phyloP scores from a whole-genome alignment of 805 yeast species.

The Sugiyamaella boreocaroliniensis region DNA sequence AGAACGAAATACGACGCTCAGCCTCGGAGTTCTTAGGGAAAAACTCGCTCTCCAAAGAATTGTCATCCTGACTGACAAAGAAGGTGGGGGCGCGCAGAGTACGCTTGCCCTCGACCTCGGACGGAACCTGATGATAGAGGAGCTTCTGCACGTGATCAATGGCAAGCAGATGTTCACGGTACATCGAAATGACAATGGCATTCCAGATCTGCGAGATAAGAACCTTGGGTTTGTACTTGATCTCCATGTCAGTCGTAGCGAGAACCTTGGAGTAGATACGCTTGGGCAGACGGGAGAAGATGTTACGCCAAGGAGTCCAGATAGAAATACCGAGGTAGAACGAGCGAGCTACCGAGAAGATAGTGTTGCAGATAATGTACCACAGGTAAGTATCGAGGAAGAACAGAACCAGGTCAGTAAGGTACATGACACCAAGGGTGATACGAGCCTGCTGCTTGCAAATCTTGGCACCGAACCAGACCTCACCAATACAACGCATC shows the following conservation, averaged over 20 bases:
- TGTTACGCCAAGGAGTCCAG: constrained; percentile 99
- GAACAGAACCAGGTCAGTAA: constrained; percentile 89
- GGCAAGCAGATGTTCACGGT: constrained; percentile 96
- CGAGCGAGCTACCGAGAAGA: constrained; percentile 94
- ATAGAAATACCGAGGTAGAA: constrained; percentile 98
- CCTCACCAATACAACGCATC: constrained; percentile 95
- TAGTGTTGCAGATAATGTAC: constrained; percentile 93
- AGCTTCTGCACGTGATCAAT: constrained; percentile 98
- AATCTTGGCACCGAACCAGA: constrained; percentile 68
- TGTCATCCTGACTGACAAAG: constrained; percentile 96
- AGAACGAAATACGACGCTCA: constrained; percentile 98
- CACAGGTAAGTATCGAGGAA: constrained; percentile 98
- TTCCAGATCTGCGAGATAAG: constrained; percentile 98
- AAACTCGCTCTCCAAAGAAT: constrained; percentile 88
- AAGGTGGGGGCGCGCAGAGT: constrained; percentile 98
- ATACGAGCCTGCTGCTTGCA: constrained; percentile 86
- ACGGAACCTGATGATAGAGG: constrained; percentile 96
- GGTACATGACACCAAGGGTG: constrained; percentile 85
- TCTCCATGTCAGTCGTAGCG: constrained; percentile 98
- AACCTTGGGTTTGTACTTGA: constrained; percentile 97
- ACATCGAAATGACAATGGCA: constrained; percentile 98
- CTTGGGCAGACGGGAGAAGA: constrained; percentile 95
- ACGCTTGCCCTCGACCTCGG: constrained; percentile 96
- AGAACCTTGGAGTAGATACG: constrained; percentile 96
- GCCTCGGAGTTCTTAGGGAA: constrained; percentile 98